Evolutionary conservation across 2,329 filamentous ascomycete species (phyloP), one percentile per base, ranked within the genome.

Genomic region (Phoma sp.): DNA sequence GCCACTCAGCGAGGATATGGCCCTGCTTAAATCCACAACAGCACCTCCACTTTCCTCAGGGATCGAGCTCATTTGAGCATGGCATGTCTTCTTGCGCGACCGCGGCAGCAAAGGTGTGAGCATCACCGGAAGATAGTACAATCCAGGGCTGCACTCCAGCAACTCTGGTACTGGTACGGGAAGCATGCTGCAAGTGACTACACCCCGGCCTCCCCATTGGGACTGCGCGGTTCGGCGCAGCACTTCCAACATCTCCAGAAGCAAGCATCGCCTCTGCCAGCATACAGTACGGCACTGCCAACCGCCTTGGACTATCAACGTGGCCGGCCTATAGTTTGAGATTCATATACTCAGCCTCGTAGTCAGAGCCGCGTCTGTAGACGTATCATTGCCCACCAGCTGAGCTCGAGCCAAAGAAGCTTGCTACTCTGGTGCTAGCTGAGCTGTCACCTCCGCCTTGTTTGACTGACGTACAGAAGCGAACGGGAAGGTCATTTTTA

Each of bases 401-500:
- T 45, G 50, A 39, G 47, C 47, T 42, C 42, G 21, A 56, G 45
- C 48, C 45, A 49, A 49, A 40, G 36, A 46, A 59, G 64, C 61
- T 66, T 70, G 68, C 62, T 67, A 43, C 53, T 62, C 53, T 60
- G 38, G 62, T 63, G 47, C 61, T 65, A 65, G 55, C 53, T 69
- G 67, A 65, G 67, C 55, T 71, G 69, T 67, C 64, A 36, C 46
- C 54, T 56, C 51, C 56, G 52, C 57, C 61, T 57, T 65, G 62
- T 68, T 72, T 69, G 69, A 62, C 49, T 57, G 61, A 56, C 58
- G 52, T 67, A 57, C 64, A 68, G 56, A 57, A 39, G 62, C 64
- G 59, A 65, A 66, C 68, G 69, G 68, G 43, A 65, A 50, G 33
- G 26, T 64, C 65, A 65, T 61, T 66, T 51, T 25, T 59, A 62